Conservation (phyloP, 1,284 basidiomycete genomes). For the Ustilago vetiveriae region DNA sequence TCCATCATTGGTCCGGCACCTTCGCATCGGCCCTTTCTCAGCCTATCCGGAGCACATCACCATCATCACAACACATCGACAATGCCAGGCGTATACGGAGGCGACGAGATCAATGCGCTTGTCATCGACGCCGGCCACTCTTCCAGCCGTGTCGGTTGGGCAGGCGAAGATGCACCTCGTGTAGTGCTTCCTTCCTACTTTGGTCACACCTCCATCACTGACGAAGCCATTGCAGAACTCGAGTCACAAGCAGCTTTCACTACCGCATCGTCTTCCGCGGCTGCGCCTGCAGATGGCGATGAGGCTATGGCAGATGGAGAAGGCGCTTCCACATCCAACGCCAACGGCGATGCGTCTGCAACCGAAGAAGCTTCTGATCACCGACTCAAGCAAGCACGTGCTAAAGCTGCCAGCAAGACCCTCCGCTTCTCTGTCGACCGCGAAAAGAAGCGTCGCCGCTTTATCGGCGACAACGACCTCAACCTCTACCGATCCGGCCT, state of each 20-base stretch:
- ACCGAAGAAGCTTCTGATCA: slow-evolving; percentile 31
- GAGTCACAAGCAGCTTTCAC: slow-evolving; percentile 39
- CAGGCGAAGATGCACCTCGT: slow-evolving; percentile 95
- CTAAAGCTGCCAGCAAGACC: slow-evolving; percentile 31
- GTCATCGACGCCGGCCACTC: slow-evolving; percentile 94
- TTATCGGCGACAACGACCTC: slow-evolving; percentile 88
- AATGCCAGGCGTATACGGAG: slow-evolving; percentile 66
- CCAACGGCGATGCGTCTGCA: slow-evolving; percentile 12
- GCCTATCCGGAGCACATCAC: background rate
- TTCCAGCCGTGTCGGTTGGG: slow-evolving; percentile 84
- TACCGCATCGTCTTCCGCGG: slow-evolving; percentile 9
- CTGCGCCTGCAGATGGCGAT: slow-evolving; percentile 26
- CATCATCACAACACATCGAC: background rate
- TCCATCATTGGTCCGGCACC: background rate
- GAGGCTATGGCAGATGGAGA: slow-evolving; percentile 29
- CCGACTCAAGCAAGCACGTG: slow-evolving; percentile 36
- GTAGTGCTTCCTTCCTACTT: slow-evolving; percentile 89
- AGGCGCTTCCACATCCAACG: slow-evolving; percentile 15
- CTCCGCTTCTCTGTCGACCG: slow-evolving; percentile 45
- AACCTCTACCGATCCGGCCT: slow-evolving; percentile 89
- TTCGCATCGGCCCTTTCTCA: too few species aligned
- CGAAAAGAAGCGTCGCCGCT: slow-evolving; percentile 72
- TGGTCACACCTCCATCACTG: slow-evolving; percentile 73
- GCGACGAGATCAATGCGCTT: slow-evolving; percentile 90
- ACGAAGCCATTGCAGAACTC: slow-evolving; percentile 64